A percentile compares a stretch with the other conserved stretches of the same genome.
These are phyloP conservation scores for Gonapodya prolifera DNA, from an alignment of 192 early-diverging fungal genomes.

Conservation along the genomic window DNA sequence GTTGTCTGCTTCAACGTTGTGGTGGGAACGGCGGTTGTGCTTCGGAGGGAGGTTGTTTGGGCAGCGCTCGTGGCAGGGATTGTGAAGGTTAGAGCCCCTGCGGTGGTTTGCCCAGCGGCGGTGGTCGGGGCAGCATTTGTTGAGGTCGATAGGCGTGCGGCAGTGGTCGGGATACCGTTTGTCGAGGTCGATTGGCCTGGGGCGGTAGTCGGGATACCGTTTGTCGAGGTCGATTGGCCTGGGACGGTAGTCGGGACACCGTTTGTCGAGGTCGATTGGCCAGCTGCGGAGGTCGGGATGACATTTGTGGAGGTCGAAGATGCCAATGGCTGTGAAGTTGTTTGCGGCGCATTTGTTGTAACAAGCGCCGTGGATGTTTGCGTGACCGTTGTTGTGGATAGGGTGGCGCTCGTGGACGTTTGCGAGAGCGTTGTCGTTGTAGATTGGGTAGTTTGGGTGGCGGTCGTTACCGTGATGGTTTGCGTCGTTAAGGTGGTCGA, in stretches of 20 bases:
- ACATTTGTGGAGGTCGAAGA: not conserved
- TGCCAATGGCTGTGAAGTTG: not conserved
- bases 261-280: too few relatives aligned
- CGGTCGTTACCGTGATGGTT: too few relatives aligned
- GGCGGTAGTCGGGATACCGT: not conserved
- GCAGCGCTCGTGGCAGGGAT: not conserved
- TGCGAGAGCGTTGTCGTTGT: not conserved
- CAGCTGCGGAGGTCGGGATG: not conserved
- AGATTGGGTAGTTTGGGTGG: too few relatives aligned
- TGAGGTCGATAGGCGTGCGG: too few relatives aligned
- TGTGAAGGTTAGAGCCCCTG: not conserved
- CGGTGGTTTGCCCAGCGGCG: not conserved
- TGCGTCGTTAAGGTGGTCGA: too few relatives aligned
- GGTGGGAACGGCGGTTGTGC: not conserved
- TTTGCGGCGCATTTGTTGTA: not conserved
- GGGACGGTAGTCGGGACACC: not conserved
- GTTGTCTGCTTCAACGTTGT: not conserved
- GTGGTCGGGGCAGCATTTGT: not conserved
- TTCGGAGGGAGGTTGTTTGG: not conserved
- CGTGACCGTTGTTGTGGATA: not conserved
- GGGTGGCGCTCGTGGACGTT: not conserved
- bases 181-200: not conserved
- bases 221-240: not conserved
- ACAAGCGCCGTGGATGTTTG: not conserved
- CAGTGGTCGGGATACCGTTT: not conserved